These are phyloP conservation scores for Calocybe gangraenosa DNA, from an alignment of 768 basidiomycete genomes.

Conservation along the genomic window DNA sequence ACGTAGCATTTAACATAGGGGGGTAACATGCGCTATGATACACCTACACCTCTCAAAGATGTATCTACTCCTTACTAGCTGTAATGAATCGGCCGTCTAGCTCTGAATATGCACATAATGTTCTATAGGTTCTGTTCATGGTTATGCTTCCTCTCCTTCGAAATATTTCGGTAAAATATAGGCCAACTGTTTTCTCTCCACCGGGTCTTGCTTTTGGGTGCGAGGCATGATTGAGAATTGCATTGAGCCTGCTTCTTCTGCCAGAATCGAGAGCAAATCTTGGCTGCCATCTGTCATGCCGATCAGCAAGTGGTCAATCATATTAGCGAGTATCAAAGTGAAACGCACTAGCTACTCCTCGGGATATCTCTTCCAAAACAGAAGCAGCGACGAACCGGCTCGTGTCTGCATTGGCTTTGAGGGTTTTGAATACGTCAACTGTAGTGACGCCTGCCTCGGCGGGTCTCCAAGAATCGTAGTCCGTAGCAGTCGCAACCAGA, in stretches of 20 bases:
- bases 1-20: no score
- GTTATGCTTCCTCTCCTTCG: slow-evolving; percentile 15
- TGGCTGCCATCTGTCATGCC: slow-evolving; percentile 4
- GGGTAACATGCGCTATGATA: no score
- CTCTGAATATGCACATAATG: no score
- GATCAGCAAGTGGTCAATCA: neutral
- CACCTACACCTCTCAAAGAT: no score
- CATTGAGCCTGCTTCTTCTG: slow-evolving; percentile 76
- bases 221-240: slow-evolving; percentile 79
- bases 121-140: no score
- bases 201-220: slow-evolving; percentile 46
- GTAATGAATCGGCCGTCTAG: no score
- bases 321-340: neutral
- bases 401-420: slow-evolving; percentile 82
- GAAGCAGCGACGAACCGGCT: slow-evolving; percentile 71
- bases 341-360: slow-evolving; percentile 3
- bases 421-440: slow-evolving; percentile 86
- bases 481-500: slow-evolving; percentile 85
- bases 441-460: slow-evolving; percentile 81
- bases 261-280: slow-evolving; percentile 40
- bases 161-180: slow-evolving; percentile 83
- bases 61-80: no score
- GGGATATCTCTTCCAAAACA: slow-evolving; percentile 52
- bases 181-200: slow-evolving; percentile 64
- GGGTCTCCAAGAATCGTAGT: slow-evolving; percentile 94